These are phyloP conservation scores for Kluyveromyces marxianus DNA, from an alignment of 1,139 yeast genomes.

Conservation along the genomic window DNA sequence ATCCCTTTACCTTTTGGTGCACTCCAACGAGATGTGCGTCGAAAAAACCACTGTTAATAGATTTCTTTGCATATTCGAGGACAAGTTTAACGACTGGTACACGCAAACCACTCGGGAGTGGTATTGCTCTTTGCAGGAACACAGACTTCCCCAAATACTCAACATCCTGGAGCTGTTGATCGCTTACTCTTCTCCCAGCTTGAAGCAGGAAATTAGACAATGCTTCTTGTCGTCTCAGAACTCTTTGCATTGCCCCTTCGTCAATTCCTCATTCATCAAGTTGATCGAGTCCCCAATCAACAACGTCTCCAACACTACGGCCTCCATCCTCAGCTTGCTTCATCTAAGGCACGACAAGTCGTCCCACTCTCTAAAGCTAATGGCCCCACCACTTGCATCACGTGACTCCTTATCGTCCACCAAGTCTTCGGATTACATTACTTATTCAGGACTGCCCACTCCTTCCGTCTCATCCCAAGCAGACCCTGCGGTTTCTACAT, in stretches of 20 bases:
- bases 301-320: constrained; percentile 5
- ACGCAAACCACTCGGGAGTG: constrained; percentile 5
- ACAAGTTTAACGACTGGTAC: constrained; percentile 5
- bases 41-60: constrained; percentile 5
- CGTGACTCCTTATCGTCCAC: not conserved
- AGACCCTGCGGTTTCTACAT: not conserved
- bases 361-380: not conserved
- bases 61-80: constrained; percentile 7
- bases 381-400: not conserved
- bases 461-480: not conserved
- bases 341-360: constrained; percentile 2
- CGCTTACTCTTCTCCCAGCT: constrained; percentile 3
- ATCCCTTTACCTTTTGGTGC: constrained; percentile 8
- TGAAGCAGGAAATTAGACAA: constrained; percentile 2
- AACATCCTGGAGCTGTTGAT: constrained; percentile 7
- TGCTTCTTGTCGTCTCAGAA: constrained; percentile 1
- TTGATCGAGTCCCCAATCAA: constrained; percentile 7
- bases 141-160: constrained; percentile 9
- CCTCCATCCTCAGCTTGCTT: constrained; percentile 3
- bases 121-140: constrained; percentile 8
- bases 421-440: not conserved
- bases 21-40: constrained; percentile 6
- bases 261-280: constrained; percentile 3
- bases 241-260: not conserved
- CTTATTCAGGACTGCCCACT: not conserved